Conservation (phyloP, 2,329 filamentous ascomycete species). For the Botrytis fragariae region DNA sequence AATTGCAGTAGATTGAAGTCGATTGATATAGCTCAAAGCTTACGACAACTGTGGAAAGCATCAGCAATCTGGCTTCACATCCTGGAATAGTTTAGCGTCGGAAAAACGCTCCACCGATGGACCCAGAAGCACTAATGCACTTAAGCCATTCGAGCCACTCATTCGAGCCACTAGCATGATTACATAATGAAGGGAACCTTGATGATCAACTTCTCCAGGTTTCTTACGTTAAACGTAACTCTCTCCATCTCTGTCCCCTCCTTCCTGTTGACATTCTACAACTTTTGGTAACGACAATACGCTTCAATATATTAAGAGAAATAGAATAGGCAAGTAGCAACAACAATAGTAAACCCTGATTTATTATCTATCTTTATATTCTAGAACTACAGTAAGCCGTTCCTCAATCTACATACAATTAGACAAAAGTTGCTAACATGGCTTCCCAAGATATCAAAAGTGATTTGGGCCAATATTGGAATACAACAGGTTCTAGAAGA, state of each 20-base stretch:
- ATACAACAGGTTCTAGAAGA: background rate
- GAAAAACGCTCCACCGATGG: constrained; percentile 22
- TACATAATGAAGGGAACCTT: constrained; percentile 9
- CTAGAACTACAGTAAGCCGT: background rate
- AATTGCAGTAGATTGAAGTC: background rate
- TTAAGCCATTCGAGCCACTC: background rate
- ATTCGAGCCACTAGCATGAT: background rate
- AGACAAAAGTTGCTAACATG: constrained; percentile 1
- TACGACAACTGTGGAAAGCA: constrained; percentile 20
- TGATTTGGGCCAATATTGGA: background rate
- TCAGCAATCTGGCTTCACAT: constrained; percentile 27
- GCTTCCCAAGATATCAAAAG: background rate
- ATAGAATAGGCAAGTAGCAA: background rate
- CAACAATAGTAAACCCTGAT: background rate
- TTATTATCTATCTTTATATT: background rate
- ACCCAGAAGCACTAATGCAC: constrained; percentile 19
- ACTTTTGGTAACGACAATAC: background rate
- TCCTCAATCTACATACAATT: background rate
- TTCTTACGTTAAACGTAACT: background rate
- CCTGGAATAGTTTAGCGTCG: constrained; percentile 20
- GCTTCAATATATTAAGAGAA: background rate
- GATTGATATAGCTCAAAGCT: constrained; percentile 15
- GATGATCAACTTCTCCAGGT: constrained; percentile 9
- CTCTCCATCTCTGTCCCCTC: background rate
- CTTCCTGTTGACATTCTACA: background rate